phyloP scores from a whole-genome alignment of 345 rosid genomes.

The Bruguiera gymnorhiza region DNA sequence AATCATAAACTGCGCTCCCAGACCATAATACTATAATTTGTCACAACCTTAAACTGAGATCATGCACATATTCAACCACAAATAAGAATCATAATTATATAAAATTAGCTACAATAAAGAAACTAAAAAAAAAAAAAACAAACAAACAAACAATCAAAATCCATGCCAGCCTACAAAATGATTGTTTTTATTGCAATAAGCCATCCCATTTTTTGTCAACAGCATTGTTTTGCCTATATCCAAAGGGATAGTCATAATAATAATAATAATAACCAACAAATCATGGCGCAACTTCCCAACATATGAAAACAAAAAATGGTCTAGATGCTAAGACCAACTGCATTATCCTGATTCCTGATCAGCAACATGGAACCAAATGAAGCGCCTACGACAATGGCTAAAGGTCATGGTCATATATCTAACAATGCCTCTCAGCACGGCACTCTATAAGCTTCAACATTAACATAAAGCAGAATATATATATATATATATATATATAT shows the following conservation, averaged over 20 bases:
- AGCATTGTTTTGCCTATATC: not conserved
- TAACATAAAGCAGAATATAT: not conserved
- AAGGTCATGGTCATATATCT: not conserved
- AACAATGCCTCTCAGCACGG: not conserved
- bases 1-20: not conserved
- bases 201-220: not conserved
- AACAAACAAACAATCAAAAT: too few relatives aligned
- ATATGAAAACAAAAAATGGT: not conserved
- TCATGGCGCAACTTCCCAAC: not conserved
- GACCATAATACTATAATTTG: not conserved
- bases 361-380: not conserved
- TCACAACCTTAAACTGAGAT: not conserved
- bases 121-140: not conserved
- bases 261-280: not conserved
- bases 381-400: not conserved
- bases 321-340: too few relatives aligned
- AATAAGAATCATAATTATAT: not conserved
- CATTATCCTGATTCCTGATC: too few relatives aligned
- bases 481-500: too few relatives aligned
- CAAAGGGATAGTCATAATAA: not conserved
- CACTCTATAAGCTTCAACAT: not conserved
- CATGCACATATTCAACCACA: not conserved
- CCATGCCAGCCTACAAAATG: too few relatives aligned
- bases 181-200: too few relatives aligned
- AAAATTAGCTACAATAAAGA: not conserved